Evolutionary conservation across 768 basidiomycete genomes (phyloP).

Genomic region (Astraeus odoratus): DNA sequence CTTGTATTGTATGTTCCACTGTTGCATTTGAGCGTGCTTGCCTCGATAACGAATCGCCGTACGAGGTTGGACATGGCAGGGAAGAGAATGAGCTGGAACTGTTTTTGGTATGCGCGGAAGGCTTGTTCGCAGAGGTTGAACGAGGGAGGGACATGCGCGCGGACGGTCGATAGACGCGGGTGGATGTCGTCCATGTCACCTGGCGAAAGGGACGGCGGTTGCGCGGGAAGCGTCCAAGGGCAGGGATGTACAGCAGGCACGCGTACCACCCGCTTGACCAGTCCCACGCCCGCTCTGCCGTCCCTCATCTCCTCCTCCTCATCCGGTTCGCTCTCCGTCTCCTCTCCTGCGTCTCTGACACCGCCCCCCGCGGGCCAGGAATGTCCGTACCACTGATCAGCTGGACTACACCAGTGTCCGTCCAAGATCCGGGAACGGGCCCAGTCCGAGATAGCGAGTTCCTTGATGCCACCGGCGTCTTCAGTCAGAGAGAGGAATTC

Average conservation of each 20-base stretch:
- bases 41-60: conserved; percentile 58
- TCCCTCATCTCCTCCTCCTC: conserved; percentile 13
- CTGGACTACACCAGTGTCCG: conserved; percentile 70
- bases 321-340: conserved; percentile 24
- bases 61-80: conserved; percentile 69
- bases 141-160: conserved; percentile 51
- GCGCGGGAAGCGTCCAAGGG: conserved; percentile 46
- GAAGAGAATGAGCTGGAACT: conserved; percentile 52
- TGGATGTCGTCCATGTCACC: conserved; percentile 29
- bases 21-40: too few species aligned
- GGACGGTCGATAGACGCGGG: conserved; percentile 41
- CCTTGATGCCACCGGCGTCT: conserved; percentile 38
- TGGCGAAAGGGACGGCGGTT: conserved; percentile 8
- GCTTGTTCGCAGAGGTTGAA: conserved; percentile 59
- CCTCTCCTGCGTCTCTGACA: conserved; percentile 21
- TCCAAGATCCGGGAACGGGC: conserved; percentile 65
- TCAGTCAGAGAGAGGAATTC: conserved; percentile 39
- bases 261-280: conserved; percentile 14
- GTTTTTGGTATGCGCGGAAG: conserved; percentile 49
- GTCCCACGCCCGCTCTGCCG: conserved; percentile 8
- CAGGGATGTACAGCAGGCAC: conserved; percentile 43
- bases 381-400: conserved; percentile 57
- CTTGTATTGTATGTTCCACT: too few species aligned
- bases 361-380: conserved; percentile 32
- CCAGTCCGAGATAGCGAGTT: conserved; percentile 65